Evolutionary conservation across 1,284 basidiomycete species (phyloP), one percentile per base, ranked within the genome.

Genomic region (Xerocomus nothofagi): DNA sequence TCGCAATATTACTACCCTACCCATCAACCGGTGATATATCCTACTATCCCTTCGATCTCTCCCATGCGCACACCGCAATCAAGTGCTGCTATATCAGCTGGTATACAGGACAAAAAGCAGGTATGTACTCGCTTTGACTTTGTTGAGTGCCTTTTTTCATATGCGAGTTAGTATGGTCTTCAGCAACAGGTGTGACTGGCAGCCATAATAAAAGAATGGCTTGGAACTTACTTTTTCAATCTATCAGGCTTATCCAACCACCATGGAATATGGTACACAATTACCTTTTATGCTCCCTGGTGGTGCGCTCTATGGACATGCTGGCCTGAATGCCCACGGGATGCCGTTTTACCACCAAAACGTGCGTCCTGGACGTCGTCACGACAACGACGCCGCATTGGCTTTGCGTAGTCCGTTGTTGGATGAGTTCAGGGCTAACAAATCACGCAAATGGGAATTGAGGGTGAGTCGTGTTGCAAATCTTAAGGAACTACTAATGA

Each of bases 361-460:
- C 18, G 58, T 73, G 27, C 74, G 74, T 33, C 67, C 68, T 24
- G 67, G 68, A 24, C 74, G 76, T 45, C 75, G 74, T 44, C 70
- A 70, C 46, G 71, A 73, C 43, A 57, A 58, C 21, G 71, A 75
- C 41, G 56, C 62, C 10, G 51, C 62, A 3, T 57, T 63, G 21
- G 66, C 74, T 23, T 66, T 82, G 49, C 81, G 88, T 39, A 91
- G 88, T 65, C 75, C 81, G 12, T 65, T 90, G 24, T 70, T 97
- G 49, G 91, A 95, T 55, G 90, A 94, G 53, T 97, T 95, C 70
- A 80, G 92, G 52, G 78, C 82, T 32, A 88, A 88, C 71, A 91
- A 88, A 67, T 74, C 82, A 29, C 78, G 82, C 51, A 84, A 82
- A 58, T 95, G 92, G 91, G 85, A 90, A 56, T 73, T 96, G 11